phyloP scores from a whole-genome alignment of 208 protist species.

The Trypanosoma grayi region DNA sequence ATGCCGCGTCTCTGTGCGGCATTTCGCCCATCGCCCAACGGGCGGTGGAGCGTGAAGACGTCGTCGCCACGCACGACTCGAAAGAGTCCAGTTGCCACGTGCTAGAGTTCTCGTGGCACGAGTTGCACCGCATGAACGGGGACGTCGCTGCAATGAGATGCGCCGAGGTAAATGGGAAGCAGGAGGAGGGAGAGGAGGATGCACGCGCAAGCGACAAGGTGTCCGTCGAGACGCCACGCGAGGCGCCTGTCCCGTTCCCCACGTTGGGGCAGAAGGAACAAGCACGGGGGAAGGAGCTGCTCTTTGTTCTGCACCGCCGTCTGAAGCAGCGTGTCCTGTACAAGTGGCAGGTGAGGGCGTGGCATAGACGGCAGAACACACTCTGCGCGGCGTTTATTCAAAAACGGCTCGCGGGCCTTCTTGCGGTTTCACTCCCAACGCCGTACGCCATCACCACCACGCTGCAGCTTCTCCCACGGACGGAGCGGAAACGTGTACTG shows the following conservation, averaged over 20 bases:
- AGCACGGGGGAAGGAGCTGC: background rate
- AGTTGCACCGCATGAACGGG: background rate
- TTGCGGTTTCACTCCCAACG: background rate
- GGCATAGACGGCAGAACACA: background rate
- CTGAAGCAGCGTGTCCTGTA: constrained; percentile 2
- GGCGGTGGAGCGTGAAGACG: background rate
- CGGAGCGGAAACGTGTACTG: constrained; percentile 21
- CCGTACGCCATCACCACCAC: constrained; percentile 9
- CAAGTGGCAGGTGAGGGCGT: background rate
- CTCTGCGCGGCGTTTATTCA: constrained; percentile 19
- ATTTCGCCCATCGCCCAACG: constrained; percentile 15
- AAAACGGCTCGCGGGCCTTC: constrained; percentile 1
- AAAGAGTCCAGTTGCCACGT: background rate
- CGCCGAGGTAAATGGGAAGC: background rate
- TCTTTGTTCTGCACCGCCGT: background rate
- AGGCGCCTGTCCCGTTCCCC: constrained; percentile 3
- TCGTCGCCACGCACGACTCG: background rate
- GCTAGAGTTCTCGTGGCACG: background rate
- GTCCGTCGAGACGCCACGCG: background rate
- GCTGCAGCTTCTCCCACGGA: constrained; percentile 16
- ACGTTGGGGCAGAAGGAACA: background rate
- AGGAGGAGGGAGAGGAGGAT: background rate
- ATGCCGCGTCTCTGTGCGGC: background rate
- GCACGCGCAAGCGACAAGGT: background rate
- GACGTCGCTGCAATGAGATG: background rate